phyloP scores from a whole-genome alignment of 2,329 filamentous ascomycete genomes.

The Pseudohalonectria lignicola region DNA sequence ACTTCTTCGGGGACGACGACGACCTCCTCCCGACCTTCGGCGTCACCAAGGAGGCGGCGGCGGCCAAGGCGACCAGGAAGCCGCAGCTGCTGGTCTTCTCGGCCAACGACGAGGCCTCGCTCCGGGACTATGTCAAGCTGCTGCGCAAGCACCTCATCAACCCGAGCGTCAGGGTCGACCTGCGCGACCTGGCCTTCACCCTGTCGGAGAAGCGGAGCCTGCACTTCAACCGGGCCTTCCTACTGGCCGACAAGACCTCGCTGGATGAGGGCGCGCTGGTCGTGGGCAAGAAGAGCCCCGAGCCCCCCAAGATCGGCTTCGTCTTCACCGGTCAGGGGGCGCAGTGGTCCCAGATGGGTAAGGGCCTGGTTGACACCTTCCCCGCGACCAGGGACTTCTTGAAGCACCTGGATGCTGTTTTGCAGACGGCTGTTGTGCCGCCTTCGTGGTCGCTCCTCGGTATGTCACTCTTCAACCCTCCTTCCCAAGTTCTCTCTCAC shows the following conservation, averaged over 20 bases:
- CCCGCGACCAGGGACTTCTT: constrained; percentile 6
- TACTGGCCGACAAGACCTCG: constrained; percentile 1
- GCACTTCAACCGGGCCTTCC: constrained; percentile 5
- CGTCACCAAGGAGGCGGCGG: no score
- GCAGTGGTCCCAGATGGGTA: constrained; percentile 20
- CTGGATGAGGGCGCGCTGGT: not conserved
- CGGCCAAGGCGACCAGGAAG: no score
- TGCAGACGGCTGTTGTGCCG: not conserved
- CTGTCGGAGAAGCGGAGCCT: constrained; percentile 13
- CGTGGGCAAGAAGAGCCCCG: constrained; percentile 8
- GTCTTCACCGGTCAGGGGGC: constrained; percentile 22
- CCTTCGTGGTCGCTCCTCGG: not conserved
- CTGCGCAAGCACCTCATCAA: no score
- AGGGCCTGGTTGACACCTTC: constrained; percentile 17
- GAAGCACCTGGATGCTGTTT: not conserved
- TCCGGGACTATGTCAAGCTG: no score
- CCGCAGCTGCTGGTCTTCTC: no score
- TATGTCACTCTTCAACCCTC: not conserved
- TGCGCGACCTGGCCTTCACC: constrained; percentile 13
- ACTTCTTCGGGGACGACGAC: no score
- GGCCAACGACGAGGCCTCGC: no score
- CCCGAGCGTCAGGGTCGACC: no score
- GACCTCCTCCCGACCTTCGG: no score
- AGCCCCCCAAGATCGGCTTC: constrained; percentile 17
- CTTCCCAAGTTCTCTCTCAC: no score